Evolutionary conservation across 1,139 yeast genomes (phyloP).

Genomic region (Yamadazyma mexicana): DNA sequence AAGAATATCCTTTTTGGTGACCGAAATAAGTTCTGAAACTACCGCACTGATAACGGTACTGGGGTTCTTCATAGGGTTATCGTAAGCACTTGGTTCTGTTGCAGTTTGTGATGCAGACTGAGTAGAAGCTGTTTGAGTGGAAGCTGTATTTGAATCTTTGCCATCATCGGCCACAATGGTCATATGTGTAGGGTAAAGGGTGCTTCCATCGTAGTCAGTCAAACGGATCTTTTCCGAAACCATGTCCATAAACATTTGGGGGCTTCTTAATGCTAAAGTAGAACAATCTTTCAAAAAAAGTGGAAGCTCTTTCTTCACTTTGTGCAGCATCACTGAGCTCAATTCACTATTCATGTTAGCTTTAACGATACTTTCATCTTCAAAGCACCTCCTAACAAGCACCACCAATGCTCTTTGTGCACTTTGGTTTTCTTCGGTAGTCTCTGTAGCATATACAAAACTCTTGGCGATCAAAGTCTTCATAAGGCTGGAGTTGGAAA

Average conservation of each 20-base stretch:
- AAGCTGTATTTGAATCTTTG: constrained; percentile 24
- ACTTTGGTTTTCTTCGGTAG: constrained; percentile 9
- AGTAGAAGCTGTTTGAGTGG: constrained; percentile 15
- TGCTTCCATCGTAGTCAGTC: constrained; percentile 43
- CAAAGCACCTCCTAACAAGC: constrained; percentile 70
- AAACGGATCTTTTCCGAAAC: constrained; percentile 51
- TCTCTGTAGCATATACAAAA: constrained; percentile 1
- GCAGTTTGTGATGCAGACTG: background rate
- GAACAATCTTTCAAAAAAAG: constrained; percentile 55
- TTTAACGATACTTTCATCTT: constrained; percentile 52
- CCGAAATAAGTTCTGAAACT: constrained; percentile 62
- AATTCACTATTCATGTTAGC: constrained; percentile 52
- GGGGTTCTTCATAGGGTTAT: constrained; percentile 2
- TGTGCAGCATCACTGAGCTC: constrained; percentile 19
- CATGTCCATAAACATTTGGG: constrained; percentile 54
- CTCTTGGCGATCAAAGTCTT: constrained; percentile 5
- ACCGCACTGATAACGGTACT: constrained; percentile 56
- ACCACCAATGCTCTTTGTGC: constrained; percentile 25
- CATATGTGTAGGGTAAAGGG: constrained; percentile 17
- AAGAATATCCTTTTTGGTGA: constrained; percentile 52
- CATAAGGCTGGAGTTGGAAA: constrained; percentile 45
- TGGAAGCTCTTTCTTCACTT: constrained; percentile 46
- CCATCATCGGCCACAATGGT: constrained; percentile 18
- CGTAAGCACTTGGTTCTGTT: background rate
- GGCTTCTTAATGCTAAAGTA: constrained; percentile 59